phyloP scores from a whole-genome alignment of 225 moss, liverwort and hornwort species.

The Polytrichum formosum region DNA sequence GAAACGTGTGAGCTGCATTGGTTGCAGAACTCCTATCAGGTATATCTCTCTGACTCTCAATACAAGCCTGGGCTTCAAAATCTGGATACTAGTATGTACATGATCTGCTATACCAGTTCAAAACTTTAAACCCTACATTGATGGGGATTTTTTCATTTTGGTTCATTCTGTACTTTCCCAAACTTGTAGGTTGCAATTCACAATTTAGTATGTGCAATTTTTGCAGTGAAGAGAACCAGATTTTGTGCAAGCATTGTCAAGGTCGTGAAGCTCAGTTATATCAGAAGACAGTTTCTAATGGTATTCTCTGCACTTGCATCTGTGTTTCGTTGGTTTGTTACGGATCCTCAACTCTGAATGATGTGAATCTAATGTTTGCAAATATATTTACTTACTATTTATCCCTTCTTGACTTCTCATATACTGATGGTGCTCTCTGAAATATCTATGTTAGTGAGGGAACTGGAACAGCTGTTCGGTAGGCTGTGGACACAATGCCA shows the following conservation, averaged over 20 bases:
- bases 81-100: too few relatives aligned
- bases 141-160: too few relatives aligned
- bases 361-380: too few relatives aligned
- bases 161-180: too few relatives aligned
- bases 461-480: constrained; percentile 87
- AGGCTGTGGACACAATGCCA: constrained; percentile 97
- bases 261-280: constrained; percentile 91
- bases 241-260: constrained; percentile 85
- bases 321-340: not conserved
- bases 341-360: not conserved
- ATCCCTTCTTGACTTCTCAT: not conserved
- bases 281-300: constrained; percentile 85
- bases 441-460: constrained; percentile 57
- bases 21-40: constrained; percentile 89
- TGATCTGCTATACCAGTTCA: too few relatives aligned
- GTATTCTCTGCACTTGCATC: constrained; percentile 24
- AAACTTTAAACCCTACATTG: too few relatives aligned
- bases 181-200: too few relatives aligned
- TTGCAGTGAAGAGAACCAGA: constrained; percentile 83
- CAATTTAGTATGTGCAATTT: too few relatives aligned
- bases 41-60: constrained; percentile 11
- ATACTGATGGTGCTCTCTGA: not conserved
- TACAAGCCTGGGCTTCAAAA: too few relatives aligned
- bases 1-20: constrained; percentile 82
- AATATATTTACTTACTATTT: too few relatives aligned